Evolutionary conservation across 176 grass and related monocot genomes (phyloP), one percentile per base, ranked within the genome.

Genomic region (Areca catechu): DNA sequence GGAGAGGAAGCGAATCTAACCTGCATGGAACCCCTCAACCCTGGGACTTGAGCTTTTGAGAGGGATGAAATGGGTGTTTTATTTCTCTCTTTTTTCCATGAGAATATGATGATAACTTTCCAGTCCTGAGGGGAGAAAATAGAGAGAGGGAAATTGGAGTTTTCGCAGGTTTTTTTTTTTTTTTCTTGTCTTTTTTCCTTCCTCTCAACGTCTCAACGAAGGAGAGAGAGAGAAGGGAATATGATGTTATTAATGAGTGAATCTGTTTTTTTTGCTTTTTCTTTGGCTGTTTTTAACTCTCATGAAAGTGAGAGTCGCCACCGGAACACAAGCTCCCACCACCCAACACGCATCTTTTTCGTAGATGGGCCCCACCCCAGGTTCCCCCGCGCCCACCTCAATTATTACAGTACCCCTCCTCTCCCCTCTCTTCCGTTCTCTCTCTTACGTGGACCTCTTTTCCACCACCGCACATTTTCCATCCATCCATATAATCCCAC

Each of bases 301-400:
- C 75, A 63, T 66, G 81, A 85, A 74, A 91, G 86, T 69, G 82
- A 86, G 75, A 83, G 82, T 88, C 72, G 66, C 75, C 81, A 76
- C 60, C 47, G 61, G 29, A 73, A 66, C 47, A 73, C 72, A 66
- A 24, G 6, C 52, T 62, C 64, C 73, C 63, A 68, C 62, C 82
- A 83, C 56, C 85, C 81, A 76, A 79, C 74, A 75, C 69, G 64
- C 37, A 79, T 80, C 68, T 58, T 68, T 79, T 69, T 84, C 77
- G 19, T 27, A 10, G 6, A 37, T 73, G 77, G 79, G 81, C 20
- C 53, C 82, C 49, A 3, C 61, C 70, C 71, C 57, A 53, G 79
- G 60, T 77, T 69, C 82, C 3, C 16, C 4, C 16, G 71, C 70
- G 24, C 76, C 91, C 80, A 77, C 71, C 49, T 58, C 83, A 96